Evolutionary conservation across 2,329 filamentous ascomycete genomes (phyloP), one percentile per base, ranked within the genome.

Genomic region (Fusarium drepaniforme): DNA sequence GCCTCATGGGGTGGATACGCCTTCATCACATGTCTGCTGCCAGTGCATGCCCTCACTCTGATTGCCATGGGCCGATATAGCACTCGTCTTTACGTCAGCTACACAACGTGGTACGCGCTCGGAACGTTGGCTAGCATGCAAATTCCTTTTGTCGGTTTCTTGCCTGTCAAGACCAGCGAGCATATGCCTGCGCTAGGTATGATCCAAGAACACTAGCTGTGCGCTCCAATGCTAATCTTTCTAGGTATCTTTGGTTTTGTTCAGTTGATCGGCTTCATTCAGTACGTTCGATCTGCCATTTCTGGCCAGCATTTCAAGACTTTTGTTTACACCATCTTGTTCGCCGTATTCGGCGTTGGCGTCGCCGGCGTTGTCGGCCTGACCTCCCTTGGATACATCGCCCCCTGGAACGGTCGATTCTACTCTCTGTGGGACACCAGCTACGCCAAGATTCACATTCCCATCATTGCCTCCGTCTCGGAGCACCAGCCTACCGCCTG

Each of bases 1-100:
- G 97, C 96, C 59, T 97, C 97, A 21, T 99, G 97, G 97, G 97
- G 97, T 89, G 97, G 97, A 82, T 99, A 99, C 84, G 97, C 98
- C 80, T 99, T 99, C 90, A 99, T 99, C 82, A 99, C 97, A 72
- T 98, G 97, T 83, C 87, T 99, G 85, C 92, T 99, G 70, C 97
- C 97, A 42, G 90, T 99, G 77, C 97, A 99, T 84, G 92, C 94
- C 9, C 96, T 99, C 79, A 95, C 98, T 57, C 89, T 99, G 77
- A 93, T 99, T 81, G 94, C 93, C 86, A 99, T 99, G 96, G 97
- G 97, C 62, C 89, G 97, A 70, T 99, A 97, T 85, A 98, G 96
- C 88, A 93, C 94, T 69, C 92, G 97, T 70, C 88, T 99, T 23
- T 99, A 99, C 80, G 95, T 98, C 81, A 94, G 95, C 82, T 99